Evolutionary conservation across 2,329 filamentous ascomycete species (phyloP).

Genomic region (Helotiales sp.): DNA sequence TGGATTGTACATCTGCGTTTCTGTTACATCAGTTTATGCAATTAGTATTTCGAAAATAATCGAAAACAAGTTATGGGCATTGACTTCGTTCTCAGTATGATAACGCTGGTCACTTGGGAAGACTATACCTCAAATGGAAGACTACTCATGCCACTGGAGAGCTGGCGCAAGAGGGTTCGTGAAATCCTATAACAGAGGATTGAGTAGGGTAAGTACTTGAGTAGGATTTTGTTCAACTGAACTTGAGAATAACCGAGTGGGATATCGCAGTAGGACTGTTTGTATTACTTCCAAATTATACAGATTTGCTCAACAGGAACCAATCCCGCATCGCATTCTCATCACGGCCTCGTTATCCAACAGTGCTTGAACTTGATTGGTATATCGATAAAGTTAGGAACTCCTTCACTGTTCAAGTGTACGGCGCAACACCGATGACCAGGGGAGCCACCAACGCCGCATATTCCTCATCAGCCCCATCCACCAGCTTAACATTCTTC

Average conservation of each 20-base stretch:
- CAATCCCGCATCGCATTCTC: neutral
- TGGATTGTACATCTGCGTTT: no score
- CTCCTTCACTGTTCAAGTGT: no score
- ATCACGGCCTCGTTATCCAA: neutral
- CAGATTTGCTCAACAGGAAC: no score
- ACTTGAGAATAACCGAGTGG: neutral
- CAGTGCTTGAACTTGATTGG: neutral
- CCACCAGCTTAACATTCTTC: slow-evolving; percentile 28
- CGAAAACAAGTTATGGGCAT: neutral
- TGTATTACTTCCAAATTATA: no score
- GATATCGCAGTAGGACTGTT: no score
- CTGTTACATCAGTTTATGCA: no score
- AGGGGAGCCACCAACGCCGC: slow-evolving; percentile 19
- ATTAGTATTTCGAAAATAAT: no score
- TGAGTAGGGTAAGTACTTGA: neutral
- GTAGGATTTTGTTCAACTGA: neutral
- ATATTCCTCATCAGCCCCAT: slow-evolving; percentile 30
- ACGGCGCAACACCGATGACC: slow-evolving; percentile 26
- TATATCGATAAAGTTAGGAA: no score
- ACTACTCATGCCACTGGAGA: neutral
- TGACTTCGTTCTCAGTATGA: neutral
- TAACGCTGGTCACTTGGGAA: neutral
- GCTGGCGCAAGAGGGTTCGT: neutral
- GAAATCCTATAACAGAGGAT: neutral
- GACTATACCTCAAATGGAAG: neutral